Conservation (phyloP, 805 yeast species). For the Spencermartinsiella europaea region DNA sequence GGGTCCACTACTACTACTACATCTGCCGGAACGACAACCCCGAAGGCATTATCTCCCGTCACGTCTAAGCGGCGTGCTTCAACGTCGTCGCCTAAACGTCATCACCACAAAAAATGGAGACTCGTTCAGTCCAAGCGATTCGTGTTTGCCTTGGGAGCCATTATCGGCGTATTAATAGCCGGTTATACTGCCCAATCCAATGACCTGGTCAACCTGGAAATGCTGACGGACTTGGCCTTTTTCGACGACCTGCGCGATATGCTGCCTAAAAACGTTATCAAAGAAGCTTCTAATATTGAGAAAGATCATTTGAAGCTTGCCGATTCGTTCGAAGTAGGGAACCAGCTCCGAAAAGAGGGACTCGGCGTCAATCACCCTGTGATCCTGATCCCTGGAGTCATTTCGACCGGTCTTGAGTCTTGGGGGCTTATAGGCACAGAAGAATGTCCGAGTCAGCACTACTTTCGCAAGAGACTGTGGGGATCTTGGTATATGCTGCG, state of each 20-base stretch:
- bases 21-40: too few relatives aligned
- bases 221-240: conserved; percentile 43
- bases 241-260: conserved; percentile 62
- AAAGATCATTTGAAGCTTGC: conserved; percentile 41
- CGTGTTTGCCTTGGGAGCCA: conserved; percentile 63
- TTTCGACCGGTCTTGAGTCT: conserved; percentile 88
- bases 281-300: conserved; percentile 54
- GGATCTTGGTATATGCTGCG: conserved; percentile 94
- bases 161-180: conserved; percentile 64
- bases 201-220: conserved; percentile 42
- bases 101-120: conserved; percentile 7
- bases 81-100: neutral
- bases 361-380: conserved; percentile 66
- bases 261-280: conserved; percentile 66
- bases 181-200: conserved; percentile 50
- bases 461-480: conserved; percentile 91
- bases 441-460: conserved; percentile 77
- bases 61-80: neutral
- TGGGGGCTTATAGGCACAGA: conserved; percentile 78
- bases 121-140: conserved; percentile 43
- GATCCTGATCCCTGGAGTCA: conserved; percentile 92
- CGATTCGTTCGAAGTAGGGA: conserved; percentile 87
- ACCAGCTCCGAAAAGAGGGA: conserved; percentile 48
- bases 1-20: too few relatives aligned
- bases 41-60: neutral